Base-by-base conservation (phyloP, 192 early-diverging fungal genomes). In the Coemansia sp. region DNA sequence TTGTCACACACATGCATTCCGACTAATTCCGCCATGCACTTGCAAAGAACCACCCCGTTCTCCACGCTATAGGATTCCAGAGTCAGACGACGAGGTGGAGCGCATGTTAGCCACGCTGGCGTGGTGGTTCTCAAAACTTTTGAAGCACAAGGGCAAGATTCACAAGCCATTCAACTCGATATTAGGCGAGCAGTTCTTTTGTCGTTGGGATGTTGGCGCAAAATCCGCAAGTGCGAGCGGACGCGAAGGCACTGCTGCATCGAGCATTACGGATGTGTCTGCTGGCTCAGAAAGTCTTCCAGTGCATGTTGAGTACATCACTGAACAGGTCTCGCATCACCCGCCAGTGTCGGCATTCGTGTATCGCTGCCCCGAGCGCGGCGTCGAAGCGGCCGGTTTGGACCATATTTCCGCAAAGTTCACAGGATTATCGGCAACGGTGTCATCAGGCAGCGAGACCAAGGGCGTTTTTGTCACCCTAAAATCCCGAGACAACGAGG, bases 371-470 rank as follows among this genome's bases (percentile, higher is more conserved):
- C 68, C 68, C 41, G 86, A 88, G 62, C 84, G 81, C n/a, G 88
- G 87, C 14, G 86, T 90, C 34, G 76, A 85, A 33, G 88, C 86
- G 2, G 73, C 74, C 0, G 92, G 92, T 9, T 76, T 91, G 43
- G 90, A 91, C 78, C 92, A 93, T 63, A 88, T 93, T 30, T 63
- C 76, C 20, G 92, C 88, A 46, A 84, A 85, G 69, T 93, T 93
- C 66, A 90, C 92, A 7, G 90, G 92, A 43, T 88, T 89, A 8
- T 86, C 86, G n/a, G 75, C 90, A 58, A 90, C 89, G 53, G 81
- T 92, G 58, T 83, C 86, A 9, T 76, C 91, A 2, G 91, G 91
- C 15, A 81, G 84, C 20, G 81, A 86, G 51, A 86, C 87, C 81
- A 79, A 85, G 33, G 89, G 91, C 18, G 84, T 91, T 34, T 92